Conservation (phyloP, 176 grass and related monocot genomes). For the Themeda triandra region DNA sequence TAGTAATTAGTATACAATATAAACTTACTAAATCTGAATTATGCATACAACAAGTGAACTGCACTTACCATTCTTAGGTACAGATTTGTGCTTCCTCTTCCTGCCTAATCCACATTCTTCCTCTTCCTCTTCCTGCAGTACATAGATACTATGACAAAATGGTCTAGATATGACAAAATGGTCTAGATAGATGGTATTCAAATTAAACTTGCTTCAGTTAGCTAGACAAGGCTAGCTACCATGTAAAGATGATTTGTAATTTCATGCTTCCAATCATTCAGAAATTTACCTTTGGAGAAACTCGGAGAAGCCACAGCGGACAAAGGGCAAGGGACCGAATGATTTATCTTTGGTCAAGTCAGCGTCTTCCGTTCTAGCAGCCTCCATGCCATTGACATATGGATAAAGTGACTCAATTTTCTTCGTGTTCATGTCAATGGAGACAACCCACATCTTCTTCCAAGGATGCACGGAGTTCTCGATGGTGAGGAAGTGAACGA, state of each 20-base stretch:
- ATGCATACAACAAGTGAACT: too few species aligned
- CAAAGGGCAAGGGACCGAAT: neutral
- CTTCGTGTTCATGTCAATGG: constrained; percentile 9
- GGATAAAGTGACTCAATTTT: neutral
- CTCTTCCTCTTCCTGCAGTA: neutral
- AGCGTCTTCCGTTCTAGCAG: neutral
- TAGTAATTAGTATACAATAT: too few species aligned
- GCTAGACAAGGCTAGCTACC: too few species aligned
- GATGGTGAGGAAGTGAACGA: neutral
- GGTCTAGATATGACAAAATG: too few species aligned
- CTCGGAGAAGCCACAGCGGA: neutral
- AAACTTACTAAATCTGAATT: too few species aligned
- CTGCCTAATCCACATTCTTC: neutral
- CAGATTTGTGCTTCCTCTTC: too few species aligned
- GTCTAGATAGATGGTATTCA: too few species aligned
- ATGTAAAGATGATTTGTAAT: too few species aligned
- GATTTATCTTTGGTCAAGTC: neutral
- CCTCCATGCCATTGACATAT: neutral
- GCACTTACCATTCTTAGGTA: too few species aligned
- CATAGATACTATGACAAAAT: neutral
- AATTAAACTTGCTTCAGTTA: too few species aligned
- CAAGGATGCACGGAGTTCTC: neutral
- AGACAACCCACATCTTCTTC: constrained; percentile 1
- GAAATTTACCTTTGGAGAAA: neutral
- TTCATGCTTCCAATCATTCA: too few species aligned